Percentiles rank a stretch among this genome's conserved stretches.
These are phyloP conservation scores for Rhodomyrtus tomentosa DNA, from an alignment of 345 rosid genomes.

Conservation along the genomic window DNA sequence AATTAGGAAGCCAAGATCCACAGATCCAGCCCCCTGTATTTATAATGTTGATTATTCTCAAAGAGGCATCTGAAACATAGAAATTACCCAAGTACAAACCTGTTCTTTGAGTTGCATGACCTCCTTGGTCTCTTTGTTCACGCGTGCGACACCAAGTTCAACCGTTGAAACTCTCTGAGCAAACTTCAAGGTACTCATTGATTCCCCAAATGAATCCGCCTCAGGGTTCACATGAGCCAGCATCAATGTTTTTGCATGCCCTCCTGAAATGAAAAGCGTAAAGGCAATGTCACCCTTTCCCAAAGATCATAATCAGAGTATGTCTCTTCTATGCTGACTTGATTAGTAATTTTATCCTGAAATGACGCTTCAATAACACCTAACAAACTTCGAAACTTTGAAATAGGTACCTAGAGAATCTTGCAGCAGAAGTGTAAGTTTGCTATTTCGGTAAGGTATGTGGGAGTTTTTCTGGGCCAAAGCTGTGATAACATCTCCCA, in stretches of 20 bases:
- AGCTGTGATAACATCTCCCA: slow-evolving; percentile 88
- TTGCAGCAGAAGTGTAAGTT: slow-evolving; percentile 87
- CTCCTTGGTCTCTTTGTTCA: slow-evolving; percentile 73
- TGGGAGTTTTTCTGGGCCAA: slow-evolving; percentile 84
- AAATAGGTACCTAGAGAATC: slow-evolving; percentile 60
- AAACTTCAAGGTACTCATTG: slow-evolving; percentile 80
- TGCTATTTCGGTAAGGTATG: slow-evolving; percentile 96
- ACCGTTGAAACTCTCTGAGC: slow-evolving; percentile 80
- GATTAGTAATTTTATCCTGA: not conserved
- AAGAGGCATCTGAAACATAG: not conserved
- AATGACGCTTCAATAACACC: not conserved
- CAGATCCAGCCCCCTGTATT: not conserved
- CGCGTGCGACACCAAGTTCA: slow-evolving; percentile 75
- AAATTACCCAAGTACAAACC: slow-evolving; percentile 15
- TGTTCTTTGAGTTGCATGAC: slow-evolving; percentile 76
- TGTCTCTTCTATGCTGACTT: not conserved
- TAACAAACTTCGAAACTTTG: not conserved
- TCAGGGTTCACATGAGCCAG: slow-evolving; percentile 93
- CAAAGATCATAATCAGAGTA: not conserved
- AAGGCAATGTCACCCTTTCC: not conserved
- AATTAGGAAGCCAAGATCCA: not conserved
- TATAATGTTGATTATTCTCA: not conserved
- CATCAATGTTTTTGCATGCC: slow-evolving; percentile 85
- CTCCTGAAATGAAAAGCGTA: slow-evolving; percentile 29
- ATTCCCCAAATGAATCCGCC: slow-evolving; percentile 68